These are phyloP conservation scores for Cyclotella baltica DNA, from an alignment of 108 stramenopile genomes.

Conservation along the genomic window DNA sequence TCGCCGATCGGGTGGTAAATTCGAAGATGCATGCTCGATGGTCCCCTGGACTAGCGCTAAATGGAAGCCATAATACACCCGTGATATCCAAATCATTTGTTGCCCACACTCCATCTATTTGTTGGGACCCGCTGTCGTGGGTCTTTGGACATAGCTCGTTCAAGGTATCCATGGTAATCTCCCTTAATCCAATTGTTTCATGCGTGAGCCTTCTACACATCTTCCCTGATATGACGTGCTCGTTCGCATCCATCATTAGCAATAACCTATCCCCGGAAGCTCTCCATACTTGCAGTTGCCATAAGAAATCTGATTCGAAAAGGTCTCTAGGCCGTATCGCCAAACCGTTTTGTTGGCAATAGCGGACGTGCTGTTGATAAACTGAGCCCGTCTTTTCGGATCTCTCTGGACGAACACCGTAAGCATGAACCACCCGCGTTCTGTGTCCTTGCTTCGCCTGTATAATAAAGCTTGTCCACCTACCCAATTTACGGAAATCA, in stretches of 20 bases:
- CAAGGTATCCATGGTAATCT: slow-evolving; percentile 6
- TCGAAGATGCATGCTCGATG: slow-evolving; percentile 11
- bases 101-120: slow-evolving; percentile 6
- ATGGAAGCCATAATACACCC: not conserved
- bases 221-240: not conserved
- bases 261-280: slow-evolving; percentile 2
- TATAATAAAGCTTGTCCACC: not conserved
- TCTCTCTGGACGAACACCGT: not conserved
- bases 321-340: not conserved
- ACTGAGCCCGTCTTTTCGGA: not conserved
- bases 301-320: not conserved
- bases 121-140: not conserved
- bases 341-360: not conserved
- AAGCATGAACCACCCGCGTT: not conserved
- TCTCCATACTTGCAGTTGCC: not conserved
- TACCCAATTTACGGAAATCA: slow-evolving; percentile 4
- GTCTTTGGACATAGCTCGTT: not conserved
- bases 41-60: not conserved
- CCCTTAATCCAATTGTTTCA: not conserved
- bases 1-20: slow-evolving; percentile 7
- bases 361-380: not conserved
- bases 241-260: slow-evolving; percentile 3
- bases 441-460: not conserved
- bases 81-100: slow-evolving; percentile 5
- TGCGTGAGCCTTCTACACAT: not conserved